Conservation (phyloP, 805 yeast genomes). For the Candida railenensis region DNA sequence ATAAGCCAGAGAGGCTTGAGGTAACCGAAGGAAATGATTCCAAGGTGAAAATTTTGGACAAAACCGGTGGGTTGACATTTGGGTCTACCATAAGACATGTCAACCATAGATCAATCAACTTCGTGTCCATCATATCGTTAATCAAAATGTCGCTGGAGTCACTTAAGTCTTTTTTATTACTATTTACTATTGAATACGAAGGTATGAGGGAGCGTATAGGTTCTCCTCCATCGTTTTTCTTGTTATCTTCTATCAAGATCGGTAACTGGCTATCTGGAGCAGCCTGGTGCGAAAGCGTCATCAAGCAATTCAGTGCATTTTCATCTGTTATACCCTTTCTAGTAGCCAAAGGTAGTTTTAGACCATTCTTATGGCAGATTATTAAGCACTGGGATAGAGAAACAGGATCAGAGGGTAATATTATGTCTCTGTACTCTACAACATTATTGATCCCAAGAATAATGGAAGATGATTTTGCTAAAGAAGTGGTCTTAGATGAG, state of each 20-base stretch:
- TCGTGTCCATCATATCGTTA: conserved; percentile 45
- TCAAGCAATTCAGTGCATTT: conserved; percentile 29
- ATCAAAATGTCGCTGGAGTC: conserved; percentile 29
- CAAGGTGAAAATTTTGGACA: background rate
- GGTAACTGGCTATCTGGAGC: conserved; percentile 54
- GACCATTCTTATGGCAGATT: conserved; percentile 42
- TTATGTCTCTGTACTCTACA: conserved; percentile 31
- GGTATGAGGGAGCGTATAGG: background rate
- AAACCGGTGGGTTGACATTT: background rate
- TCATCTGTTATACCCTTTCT: conserved; percentile 7
- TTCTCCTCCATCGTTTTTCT: too few relatives aligned
- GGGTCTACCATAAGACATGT: conserved; percentile 23
- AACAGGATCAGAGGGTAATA: conserved; percentile 52
- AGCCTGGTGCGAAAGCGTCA: conserved; percentile 48
- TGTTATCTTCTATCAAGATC: conserved; percentile 49
- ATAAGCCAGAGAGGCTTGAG: conserved; percentile 5
- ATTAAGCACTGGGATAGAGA: conserved; percentile 49
- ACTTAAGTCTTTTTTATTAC: background rate
- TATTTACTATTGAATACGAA: background rate
- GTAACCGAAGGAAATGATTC: conserved; percentile 2
- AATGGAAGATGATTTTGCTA: conserved; percentile 22
- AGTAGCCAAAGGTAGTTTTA: conserved; percentile 38
- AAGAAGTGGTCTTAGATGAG: conserved; percentile 2
- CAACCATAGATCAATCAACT: conserved; percentile 53
- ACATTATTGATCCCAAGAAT: conserved; percentile 44